phyloP scores from a whole-genome alignment of 2,329 filamentous ascomycete species.

The Trichocomaceae sp. region DNA sequence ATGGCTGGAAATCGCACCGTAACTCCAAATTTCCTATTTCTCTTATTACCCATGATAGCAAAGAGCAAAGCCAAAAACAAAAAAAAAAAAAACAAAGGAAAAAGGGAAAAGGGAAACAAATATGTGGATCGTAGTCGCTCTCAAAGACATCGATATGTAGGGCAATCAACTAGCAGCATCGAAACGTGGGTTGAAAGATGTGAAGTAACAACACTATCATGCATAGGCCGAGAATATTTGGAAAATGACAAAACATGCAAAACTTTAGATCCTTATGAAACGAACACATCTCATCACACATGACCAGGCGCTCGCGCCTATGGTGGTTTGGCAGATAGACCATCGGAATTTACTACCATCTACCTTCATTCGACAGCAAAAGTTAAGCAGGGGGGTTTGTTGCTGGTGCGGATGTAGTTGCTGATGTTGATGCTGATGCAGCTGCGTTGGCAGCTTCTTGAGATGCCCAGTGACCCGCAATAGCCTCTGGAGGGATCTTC shows the following conservation, averaged over 20 bases:
- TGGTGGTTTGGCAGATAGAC: neutral
- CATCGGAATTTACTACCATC: neutral
- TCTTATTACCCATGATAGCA: neutral
- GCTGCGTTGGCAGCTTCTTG: constrained; percentile 16
- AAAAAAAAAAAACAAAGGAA: neutral
- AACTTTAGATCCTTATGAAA: neutral
- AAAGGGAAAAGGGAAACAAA: neutral
- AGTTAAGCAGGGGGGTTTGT: neutral
- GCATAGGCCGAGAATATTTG: constrained; percentile 17
- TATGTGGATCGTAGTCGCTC: neutral
- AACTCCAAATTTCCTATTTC: constrained; percentile 7
- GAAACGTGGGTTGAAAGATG: neutral
- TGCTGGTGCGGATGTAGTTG: neutral
- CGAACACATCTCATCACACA: neutral
- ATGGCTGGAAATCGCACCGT: constrained; percentile 2
- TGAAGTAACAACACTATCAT: constrained; percentile 1
- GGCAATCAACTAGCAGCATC: constrained; percentile 5
- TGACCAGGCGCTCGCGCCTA: constrained; percentile 4
- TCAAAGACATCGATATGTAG: constrained; percentile 3
- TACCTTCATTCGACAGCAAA: neutral
- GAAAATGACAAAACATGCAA: constrained; percentile 19
- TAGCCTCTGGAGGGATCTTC: constrained; percentile 66
- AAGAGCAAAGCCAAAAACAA: neutral
- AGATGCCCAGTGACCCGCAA: constrained; percentile 39
- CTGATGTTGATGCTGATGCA: neutral